Conservation (phyloP, 139 green algal species). For the Closterium sp. region DNA sequence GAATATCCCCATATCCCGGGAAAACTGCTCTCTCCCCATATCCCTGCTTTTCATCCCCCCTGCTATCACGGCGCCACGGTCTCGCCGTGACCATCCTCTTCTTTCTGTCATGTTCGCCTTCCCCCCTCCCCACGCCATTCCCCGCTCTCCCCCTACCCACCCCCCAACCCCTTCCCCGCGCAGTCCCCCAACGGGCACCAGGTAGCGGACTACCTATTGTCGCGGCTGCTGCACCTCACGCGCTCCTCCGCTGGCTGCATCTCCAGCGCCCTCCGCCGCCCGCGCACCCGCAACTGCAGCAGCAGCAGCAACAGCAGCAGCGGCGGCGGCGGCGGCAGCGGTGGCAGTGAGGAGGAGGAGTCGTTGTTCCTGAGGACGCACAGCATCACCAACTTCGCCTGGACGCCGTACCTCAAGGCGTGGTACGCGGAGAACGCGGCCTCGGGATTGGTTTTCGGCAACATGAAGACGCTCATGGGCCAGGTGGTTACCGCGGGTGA, state of each 20-base stretch:
- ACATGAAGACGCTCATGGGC: not conserved
- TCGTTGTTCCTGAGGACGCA: not conserved
- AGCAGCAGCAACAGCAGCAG: not conserved
- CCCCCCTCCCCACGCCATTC: too few species aligned
- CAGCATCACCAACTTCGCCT: not conserved
- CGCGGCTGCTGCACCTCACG: not conserved
- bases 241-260: not conserved
- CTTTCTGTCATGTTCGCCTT: too few species aligned
- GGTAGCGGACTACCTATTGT: not conserved
- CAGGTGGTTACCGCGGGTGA: not conserved
- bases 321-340: too few species aligned
- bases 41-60: not conserved
- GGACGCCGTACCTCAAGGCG: not conserved
- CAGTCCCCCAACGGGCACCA: not conserved
- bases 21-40: not conserved
- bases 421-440: not conserved
- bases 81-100: too few species aligned
- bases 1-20: too few species aligned
- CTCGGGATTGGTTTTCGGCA: slow-evolving; percentile 1
- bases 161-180: too few species aligned
- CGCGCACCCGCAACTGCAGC: not conserved
- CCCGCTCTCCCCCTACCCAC: too few species aligned
- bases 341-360: not conserved
- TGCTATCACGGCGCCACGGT: too few species aligned
- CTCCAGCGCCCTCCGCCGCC: not conserved